These are phyloP conservation scores for Flagelloscypha sp. DNA, from an alignment of 768 basidiomycete genomes.

Conservation along the genomic window DNA sequence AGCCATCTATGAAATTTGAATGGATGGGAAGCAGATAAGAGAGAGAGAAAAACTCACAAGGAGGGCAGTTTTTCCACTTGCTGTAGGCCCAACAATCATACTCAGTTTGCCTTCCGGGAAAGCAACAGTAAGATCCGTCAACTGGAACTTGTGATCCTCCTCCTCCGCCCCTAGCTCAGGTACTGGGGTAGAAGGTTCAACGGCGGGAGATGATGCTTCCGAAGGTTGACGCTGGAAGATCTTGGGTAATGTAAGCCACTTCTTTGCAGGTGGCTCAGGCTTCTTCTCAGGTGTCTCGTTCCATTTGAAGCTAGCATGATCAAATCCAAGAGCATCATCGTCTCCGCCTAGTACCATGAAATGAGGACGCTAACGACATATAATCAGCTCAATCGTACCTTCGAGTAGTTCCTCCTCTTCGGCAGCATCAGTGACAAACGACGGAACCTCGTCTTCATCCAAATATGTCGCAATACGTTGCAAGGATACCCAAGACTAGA, in stretches of 20 bases:
- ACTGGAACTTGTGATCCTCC: constrained; percentile 30
- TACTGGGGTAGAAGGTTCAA: constrained; percentile 1
- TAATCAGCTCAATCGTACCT: constrained; percentile 6
- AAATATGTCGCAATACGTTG: constrained; percentile 55
- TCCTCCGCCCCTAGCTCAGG: constrained; percentile 6
- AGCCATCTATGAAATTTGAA: constrained; percentile 20
- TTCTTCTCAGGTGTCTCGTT: constrained; percentile 24
- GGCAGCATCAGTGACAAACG: constrained; percentile 33
- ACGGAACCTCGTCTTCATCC: constrained; percentile 52
- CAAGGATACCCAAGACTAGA: constrained; percentile 55
- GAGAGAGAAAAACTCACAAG: constrained; percentile 19
- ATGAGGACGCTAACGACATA: background rate
- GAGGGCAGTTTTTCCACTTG: constrained; percentile 43
- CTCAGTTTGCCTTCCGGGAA: constrained; percentile 42
- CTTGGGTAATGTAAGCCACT: constrained; percentile 9
- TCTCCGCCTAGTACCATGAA: constrained; percentile 2
- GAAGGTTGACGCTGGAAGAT: no score
- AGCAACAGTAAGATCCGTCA: constrained; percentile 33
- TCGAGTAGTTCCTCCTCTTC: constrained; percentile 19
- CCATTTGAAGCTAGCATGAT: constrained; percentile 49
- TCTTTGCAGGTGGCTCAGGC: constrained; percentile 4
- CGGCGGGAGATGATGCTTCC: background rate
- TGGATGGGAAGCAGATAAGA: constrained; percentile 7
- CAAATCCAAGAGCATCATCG: constrained; percentile 32
- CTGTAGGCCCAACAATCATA: constrained; percentile 39